Evolutionary conservation across 2,329 filamentous ascomycete genomes (phyloP).

Genomic region (Annulohypoxylon truncatum): DNA sequence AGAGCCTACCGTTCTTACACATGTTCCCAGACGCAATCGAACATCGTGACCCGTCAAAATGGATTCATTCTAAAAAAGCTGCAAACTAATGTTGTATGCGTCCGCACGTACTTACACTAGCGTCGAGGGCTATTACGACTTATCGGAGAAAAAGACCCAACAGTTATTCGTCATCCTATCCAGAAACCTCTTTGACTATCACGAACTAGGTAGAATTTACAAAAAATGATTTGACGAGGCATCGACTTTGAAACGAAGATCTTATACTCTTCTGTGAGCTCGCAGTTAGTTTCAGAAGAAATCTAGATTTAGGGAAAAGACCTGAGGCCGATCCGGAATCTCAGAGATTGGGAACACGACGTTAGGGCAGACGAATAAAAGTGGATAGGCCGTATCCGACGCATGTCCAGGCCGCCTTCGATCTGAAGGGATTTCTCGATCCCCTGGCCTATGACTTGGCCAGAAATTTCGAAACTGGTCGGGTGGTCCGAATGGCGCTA

Average conservation of each 20-base stretch:
- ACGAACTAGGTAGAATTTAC: background rate
- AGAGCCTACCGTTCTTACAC: conserved; percentile 23
- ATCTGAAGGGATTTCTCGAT: conserved; percentile 12
- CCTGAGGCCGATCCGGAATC: conserved; percentile 16
- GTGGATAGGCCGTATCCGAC: conserved; percentile 9
- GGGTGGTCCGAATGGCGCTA: conserved; percentile 32
- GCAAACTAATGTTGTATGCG: conserved; percentile 11
- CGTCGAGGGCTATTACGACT: background rate
- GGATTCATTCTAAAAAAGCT: conserved; percentile 9
- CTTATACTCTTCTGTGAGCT: conserved; percentile 15
- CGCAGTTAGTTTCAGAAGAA: conserved; percentile 20
- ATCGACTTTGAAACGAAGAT: conserved; percentile 21
- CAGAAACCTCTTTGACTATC: background rate
- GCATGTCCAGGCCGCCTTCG: conserved; percentile 1
- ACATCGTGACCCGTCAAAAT: conserved; percentile 27
- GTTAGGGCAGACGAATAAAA: conserved; percentile 13
- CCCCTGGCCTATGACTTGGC: conserved; percentile 25
- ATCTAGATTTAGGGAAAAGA: conserved; percentile 28
- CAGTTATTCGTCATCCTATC: conserved; percentile 1
- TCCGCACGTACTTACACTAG: conserved; percentile 2
- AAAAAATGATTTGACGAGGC: conserved; percentile 10
- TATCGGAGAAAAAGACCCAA: background rate
- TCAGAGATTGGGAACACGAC: conserved; percentile 8
- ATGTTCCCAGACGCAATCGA: conserved; percentile 18
- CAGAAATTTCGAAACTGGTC: conserved; percentile 18